phyloP scores from a whole-genome alignment of 108 stramenopile species.

The Fistulifera pelliculosa region DNA sequence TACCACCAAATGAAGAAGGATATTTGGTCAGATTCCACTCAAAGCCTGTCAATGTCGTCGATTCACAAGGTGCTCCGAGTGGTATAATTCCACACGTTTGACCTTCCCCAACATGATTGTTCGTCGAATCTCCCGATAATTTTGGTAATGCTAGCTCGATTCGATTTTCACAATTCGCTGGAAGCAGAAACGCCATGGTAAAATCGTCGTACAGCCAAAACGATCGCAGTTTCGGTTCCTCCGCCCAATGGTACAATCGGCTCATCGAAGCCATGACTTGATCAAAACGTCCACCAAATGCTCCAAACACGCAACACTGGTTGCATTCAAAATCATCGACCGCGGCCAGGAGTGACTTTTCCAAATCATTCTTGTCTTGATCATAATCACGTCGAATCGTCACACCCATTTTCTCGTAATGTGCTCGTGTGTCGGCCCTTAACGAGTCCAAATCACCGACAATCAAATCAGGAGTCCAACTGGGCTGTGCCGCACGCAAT shows the following conservation, averaged over 20 bases:
- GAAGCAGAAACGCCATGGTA: no score
- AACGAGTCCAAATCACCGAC: constrained; percentile 91
- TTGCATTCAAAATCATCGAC: constrained; percentile 1
- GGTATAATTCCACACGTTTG: constrained; percentile 82
- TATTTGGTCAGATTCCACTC: constrained; percentile 70
- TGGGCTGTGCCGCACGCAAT: constrained; percentile 45
- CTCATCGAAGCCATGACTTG: no score
- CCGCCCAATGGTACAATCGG: constrained; percentile 5
- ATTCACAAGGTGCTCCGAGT: constrained; percentile 44
- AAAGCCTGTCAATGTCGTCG: constrained; percentile 51
- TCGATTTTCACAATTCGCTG: no score
- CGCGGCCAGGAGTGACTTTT: no score
- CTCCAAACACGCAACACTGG: no score
- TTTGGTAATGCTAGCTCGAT: no score
- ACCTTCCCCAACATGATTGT: constrained; percentile 59
- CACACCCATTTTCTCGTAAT: constrained; percentile 50
- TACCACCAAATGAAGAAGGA: constrained; percentile 49
- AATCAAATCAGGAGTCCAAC: constrained; percentile 72
- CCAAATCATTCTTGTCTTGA: constrained; percentile 40
- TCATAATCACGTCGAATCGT: constrained; percentile 2
- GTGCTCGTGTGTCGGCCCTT: constrained; percentile 42
- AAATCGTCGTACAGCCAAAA: background rate
- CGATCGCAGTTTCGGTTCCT: no score
- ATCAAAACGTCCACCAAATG: no score
- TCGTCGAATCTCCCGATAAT: no score